Percentiles rank a stretch among this genome's conserved stretches.
These are phyloP conservation scores for Cynanchum wilfordii DNA, from an alignment of 257 asterid genomes.

Conservation along the genomic window DNA sequence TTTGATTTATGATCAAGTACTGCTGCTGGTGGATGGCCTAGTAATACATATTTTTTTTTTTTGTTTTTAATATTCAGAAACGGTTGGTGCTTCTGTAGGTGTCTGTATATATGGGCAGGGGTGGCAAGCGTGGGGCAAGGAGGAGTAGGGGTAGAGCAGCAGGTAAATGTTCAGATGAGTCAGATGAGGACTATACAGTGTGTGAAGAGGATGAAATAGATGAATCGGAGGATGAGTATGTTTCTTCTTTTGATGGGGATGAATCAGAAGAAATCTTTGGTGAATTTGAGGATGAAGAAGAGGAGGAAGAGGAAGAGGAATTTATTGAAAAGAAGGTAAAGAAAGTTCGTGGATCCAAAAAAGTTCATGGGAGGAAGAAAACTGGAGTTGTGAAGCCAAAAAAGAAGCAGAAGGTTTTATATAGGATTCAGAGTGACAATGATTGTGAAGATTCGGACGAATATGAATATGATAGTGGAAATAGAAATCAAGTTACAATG, in stretches of 20 bases:
- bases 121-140: slow-evolving; percentile 38
- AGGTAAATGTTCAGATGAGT: slow-evolving; percentile 40
- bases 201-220: slow-evolving; percentile 53
- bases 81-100: slow-evolving; percentile 16
- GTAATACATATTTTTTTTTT: slow-evolving; percentile 15
- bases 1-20: slow-evolving; percentile 22
- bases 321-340: slow-evolving; percentile 37
- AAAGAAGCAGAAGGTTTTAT: slow-evolving; percentile 14
- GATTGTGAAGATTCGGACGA: slow-evolving; percentile 26
- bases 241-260: slow-evolving; percentile 69
- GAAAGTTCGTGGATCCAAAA: slow-evolving; percentile 31
- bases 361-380: slow-evolving; percentile 32
- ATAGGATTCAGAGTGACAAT: slow-evolving; percentile 23
- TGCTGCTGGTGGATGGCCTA: slow-evolving; percentile 5
- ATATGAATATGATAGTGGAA: slow-evolving; percentile 21
- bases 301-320: slow-evolving; percentile 29
- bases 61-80: slow-evolving; percentile 18
- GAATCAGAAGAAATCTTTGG: slow-evolving; percentile 58
- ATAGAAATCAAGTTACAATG: slow-evolving; percentile 34
- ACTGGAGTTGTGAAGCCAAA: slow-evolving; percentile 35
- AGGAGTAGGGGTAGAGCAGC: slow-evolving; percentile 25
- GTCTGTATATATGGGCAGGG: slow-evolving; percentile 48
- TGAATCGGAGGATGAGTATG: slow-evolving; percentile 61
- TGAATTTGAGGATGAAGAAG: slow-evolving; percentile 37
- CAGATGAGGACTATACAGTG: slow-evolving; percentile 73